Conservation (phyloP, 176 grass and related monocot species). For the Echinochloa phyllopogon region DNA sequence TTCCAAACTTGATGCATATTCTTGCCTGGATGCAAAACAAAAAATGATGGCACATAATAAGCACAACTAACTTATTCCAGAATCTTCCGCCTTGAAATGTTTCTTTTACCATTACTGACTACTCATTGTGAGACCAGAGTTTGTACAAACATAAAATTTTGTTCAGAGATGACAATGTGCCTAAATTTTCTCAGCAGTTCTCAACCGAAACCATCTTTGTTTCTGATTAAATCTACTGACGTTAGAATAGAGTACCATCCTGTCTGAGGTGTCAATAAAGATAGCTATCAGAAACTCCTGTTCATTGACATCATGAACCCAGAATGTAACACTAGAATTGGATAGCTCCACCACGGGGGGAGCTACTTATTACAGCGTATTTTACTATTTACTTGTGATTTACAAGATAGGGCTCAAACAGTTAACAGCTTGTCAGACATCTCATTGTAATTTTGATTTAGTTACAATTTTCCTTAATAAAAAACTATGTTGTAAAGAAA, state of each 20-base stretch:
- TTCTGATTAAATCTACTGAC: neutral
- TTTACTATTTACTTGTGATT: neutral
- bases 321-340: neutral
- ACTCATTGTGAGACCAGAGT: neutral
- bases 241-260: neutral
- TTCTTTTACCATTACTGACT: slow-evolving; percentile 10
- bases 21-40: neutral
- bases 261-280: neutral
- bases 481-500: neutral
- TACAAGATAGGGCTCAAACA: neutral
- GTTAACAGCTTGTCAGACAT: slow-evolving; percentile 1
- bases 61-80: neutral
- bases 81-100: neutral
- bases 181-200: slow-evolving; percentile 1
- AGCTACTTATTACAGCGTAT: neutral
- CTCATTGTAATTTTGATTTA: neutral
- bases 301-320: neutral
- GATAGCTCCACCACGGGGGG: neutral
- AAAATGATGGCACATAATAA: neutral
- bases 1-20: neutral
- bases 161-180: neutral
- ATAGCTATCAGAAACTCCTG: neutral
- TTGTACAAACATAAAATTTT: neutral
- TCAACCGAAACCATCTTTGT: slow-evolving; percentile 17
- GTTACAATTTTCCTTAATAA: neutral